Evolutionary conservation across 202 grass and related monocot genomes (phyloP), one percentile per base, ranked within the genome.

Genomic region (Musa balbisiana): DNA sequence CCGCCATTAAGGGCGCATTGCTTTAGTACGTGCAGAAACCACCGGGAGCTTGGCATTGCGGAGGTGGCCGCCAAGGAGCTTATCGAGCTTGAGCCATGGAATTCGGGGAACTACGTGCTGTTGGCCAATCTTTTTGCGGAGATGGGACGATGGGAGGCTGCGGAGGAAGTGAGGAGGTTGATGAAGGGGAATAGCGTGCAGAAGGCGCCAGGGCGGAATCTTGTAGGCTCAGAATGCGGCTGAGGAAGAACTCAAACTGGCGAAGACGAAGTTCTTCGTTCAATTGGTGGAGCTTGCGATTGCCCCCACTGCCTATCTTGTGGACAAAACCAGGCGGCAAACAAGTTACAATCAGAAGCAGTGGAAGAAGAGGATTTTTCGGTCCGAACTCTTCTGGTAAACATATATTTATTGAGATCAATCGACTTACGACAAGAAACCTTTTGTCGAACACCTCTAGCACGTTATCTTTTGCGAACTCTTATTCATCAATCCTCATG

Each of bases 41-140:
- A 86, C 79, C 73, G 82, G 53, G 90, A 87, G 26, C 65, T 88
- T 0, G 51, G 71, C 67, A 75, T 92, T 27, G 89, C 87, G 9
- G 84, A 90, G 84, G 87, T 88, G 24, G 84, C 87, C 54, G 80
- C 85, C 20, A 96, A 90, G 79, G 86, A 96, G 74, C 86, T 92
- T 78, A 96, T 90, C 14, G 66, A 86, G 58, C 89, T 92, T 16
- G 90, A 89, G 78, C 85, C 85, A 8, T 83, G 76, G 65, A 90
- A 96, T 58, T 87, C 87, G 2, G 92, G 90, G 22, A 87, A 92
- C 23, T 91, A 88, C 81, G 79, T 83, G 14, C 26, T 81, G 79
- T 80, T 96, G 69, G 84, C 80, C 59, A 96, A 92, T 78, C 87
- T 96, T 77, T 92, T 81, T 82, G 86, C 76, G 1, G 83, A 89